Percentiles rank a stretch among this genome's conserved stretches.
Conservation (phyloP, 2,329 filamentous ascomycete genomes). For the Phaeosphaeriaceae sp. region DNA sequence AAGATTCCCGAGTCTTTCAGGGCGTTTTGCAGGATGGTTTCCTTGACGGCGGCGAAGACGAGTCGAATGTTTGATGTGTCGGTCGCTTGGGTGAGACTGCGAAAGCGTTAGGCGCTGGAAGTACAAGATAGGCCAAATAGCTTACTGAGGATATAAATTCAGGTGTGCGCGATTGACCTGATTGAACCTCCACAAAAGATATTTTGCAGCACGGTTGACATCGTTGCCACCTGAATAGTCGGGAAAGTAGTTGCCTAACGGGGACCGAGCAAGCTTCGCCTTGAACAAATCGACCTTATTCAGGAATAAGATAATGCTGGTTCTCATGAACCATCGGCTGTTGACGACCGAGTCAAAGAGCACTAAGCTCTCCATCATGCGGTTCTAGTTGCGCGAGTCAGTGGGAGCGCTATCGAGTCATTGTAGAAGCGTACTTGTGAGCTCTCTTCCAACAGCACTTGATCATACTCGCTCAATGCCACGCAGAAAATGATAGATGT, state of each 20-base stretch:
- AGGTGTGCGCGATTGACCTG: conserved; percentile 96
- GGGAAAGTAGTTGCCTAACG: conserved; percentile 92
- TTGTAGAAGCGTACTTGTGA: conserved; percentile 74
- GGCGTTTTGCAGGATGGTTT: conserved; percentile 97
- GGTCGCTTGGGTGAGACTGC: conserved; percentile 96
- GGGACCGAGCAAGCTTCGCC: conserved; percentile 87
- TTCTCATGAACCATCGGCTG: conserved; percentile 98
- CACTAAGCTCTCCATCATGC: conserved; percentile 98
- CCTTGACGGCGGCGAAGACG: conserved; percentile 97
- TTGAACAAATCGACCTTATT: conserved; percentile 99
- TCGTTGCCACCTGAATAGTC: conserved; percentile 98
- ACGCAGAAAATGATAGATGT: conserved; percentile 99
- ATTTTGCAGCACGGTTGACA: conserved; percentile 97
- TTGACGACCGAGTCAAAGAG: conserved; percentile 99
- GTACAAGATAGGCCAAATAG: background rate
- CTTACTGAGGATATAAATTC: conserved; percentile 91
- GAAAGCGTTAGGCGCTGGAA: conserved; percentile 15
- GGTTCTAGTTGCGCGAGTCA: conserved; percentile 70
- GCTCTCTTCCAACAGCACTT: conserved; percentile 94
- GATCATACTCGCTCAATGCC: conserved; percentile 96
- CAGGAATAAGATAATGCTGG: conserved; percentile 96
- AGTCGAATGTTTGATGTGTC: conserved; percentile 98
- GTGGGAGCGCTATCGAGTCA: conserved; percentile 13
- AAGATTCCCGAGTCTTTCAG: conserved; percentile 98
- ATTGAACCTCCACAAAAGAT: conserved; percentile 97